Conservation (phyloP, 2,329 filamentous ascomycete species). For the Cordyceps cateniannulata region DNA sequence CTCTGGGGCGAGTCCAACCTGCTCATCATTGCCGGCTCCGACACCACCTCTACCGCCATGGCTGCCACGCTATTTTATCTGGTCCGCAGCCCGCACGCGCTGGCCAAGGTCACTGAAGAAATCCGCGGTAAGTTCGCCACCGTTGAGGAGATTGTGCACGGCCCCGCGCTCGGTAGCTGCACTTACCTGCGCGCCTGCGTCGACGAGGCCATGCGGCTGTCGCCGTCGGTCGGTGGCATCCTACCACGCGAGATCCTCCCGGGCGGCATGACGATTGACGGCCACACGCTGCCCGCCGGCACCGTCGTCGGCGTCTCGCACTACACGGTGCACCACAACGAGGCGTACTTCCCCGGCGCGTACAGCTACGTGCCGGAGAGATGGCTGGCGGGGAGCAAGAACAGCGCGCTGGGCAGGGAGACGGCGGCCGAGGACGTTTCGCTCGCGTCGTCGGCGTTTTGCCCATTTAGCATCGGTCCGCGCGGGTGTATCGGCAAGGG, state of each 20-base stretch:
- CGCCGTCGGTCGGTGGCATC: constrained; percentile 54
- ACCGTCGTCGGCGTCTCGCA: constrained; percentile 59
- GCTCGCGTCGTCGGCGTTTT: constrained; percentile 61
- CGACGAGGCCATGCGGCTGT: constrained; percentile 59
- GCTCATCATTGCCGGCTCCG: constrained; percentile 64
- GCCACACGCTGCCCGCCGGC: constrained; percentile 48
- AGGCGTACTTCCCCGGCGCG: constrained; percentile 53
- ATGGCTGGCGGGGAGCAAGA: constrained; percentile 49
- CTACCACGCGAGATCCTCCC: constrained; percentile 52
- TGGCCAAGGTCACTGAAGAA: constrained; percentile 43
- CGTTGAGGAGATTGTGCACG: constrained; percentile 50
- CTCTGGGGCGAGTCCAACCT: constrained; percentile 67
- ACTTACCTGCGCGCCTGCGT: constrained; percentile 58
- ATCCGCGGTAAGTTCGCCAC: constrained; percentile 44
- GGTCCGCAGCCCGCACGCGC: constrained; percentile 41
- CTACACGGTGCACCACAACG: constrained; percentile 64
- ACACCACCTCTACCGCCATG: constrained; percentile 65
- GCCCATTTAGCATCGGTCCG: constrained; percentile 65
- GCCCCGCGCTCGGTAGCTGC: constrained; percentile 42
- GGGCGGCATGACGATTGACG: constrained; percentile 49
- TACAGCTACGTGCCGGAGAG: constrained; percentile 57
- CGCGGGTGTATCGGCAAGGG: constrained; percentile 68
- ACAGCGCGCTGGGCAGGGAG: constrained; percentile 26
- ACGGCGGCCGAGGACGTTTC: constrained; percentile 46
- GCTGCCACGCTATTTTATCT: constrained; percentile 59